Base-by-base conservation (phyloP, 2,329 filamentous ascomycete genomes). In the Chaetomiaceae sp. region DNA sequence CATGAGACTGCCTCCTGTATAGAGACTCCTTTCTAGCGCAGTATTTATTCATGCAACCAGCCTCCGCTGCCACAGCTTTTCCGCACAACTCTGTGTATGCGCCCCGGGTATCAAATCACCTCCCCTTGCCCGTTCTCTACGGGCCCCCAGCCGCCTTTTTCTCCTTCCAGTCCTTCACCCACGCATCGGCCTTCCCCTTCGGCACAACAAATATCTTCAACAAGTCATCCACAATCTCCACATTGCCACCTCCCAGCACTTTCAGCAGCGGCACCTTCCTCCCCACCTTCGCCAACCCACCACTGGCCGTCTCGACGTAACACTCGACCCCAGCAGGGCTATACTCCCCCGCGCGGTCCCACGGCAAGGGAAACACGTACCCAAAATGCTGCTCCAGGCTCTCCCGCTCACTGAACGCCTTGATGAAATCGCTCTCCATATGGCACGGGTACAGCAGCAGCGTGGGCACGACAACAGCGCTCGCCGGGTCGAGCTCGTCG, bases 401-500 rank as follows among this genome's bases (percentile, higher is more conserved):
- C 61, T 94, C 84, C 55, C 78, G 82, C 75, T 97, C 94, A 48
- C 78, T 77, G 63, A 96, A 94, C 0, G 82, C 81, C 73, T 95
- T 96, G 70, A 99, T 80, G 63, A 99, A 94, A 69, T 99, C 94
- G 1, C 84, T 87, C 74, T 97, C 85, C 42, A 86, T 77, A 56
- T 89, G 78, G 58, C 86, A 74, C 5, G 94, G 92, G 68, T 99
- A 99, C 51, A 99, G 75, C 51, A 99, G 73, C 56, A 97, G 77
- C 0, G 86, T 78, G 0, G 94, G 94, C 64, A 96, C 89, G 3
- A 76, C 76, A 1, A 99, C 76, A 0, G 78, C 76, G 60, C 86
- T 90, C 21, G 78, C 77, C 5, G 89, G 82, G 59, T 94, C 87
- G 23, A 88, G 74, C 16, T 87, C 80, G 64, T 95, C 84, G 2